Base-by-base conservation (phyloP, 495 filamentous ascomycete genomes). In the Neurospora sp. region DNA sequence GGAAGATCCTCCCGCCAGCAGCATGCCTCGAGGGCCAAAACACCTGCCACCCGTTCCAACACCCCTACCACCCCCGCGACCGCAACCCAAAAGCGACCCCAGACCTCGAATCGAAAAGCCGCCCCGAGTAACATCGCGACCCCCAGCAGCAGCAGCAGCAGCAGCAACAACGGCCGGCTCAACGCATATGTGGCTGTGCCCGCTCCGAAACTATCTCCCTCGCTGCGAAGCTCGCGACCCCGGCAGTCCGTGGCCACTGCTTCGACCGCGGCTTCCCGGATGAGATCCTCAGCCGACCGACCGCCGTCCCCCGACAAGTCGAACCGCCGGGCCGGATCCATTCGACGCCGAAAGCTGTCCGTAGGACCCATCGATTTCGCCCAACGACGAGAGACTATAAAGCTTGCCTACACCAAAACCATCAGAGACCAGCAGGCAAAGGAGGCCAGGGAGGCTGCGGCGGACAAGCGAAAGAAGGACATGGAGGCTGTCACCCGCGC, bases 191-290 rank as follows among this genome's bases (percentile, higher is more conserved):
- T 88, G 40, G 80, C 85, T 68, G 77, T 82, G 6, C 83, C 87
- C 31, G 75, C 79, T 10, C 82, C 86, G 3, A 88, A 88, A 73
- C 75, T 83, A 37, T 89, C 87, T 5, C 94, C 94, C 0, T 91
- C 89, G 14, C 83, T 97, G 27, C 88, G 94, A 72, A 94, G 93
- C 75, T 97, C 94, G 11, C 86, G 92, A 48, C 92, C 93, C 22
- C 86, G 94, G 39, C 91, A 92, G 79, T 91, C 92, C 11, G 90
- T 97, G 40, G 93, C 93, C 40, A 85, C 88, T 53, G 91, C 91
- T n/a, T 84, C 87, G 11, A 89, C 91, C 2, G 84, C 88, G 66
- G 87, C 88, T 31, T 91, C 91, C 10, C 89, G 90, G 73, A 87
- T 89, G 72, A 89, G 86, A 70, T 82, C 78, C 53, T 66, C 53